A percentile compares a stretch with the other conserved stretches of the same genome.
These are phyloP conservation scores for Gloeopeniophorella convolvens DNA, from an alignment of 768 basidiomycete species.

Conservation along the genomic window DNA sequence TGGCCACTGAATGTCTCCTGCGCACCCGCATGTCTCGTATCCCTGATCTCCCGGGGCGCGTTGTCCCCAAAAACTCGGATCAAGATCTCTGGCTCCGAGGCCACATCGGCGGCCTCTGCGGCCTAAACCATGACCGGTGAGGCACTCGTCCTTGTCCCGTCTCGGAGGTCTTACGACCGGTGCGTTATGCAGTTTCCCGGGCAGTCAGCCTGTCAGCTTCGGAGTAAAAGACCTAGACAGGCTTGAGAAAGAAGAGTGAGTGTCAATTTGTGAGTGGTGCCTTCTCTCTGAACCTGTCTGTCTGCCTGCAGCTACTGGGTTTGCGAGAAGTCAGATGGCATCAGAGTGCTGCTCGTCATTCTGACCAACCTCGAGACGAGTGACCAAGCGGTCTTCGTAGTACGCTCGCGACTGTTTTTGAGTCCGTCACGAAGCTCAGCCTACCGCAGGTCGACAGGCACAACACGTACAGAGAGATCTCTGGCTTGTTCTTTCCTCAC, in stretches of 20 bases:
- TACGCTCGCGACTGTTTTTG: conserved; percentile 26
- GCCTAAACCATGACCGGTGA: conserved; percentile 58
- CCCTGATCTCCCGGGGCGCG: conserved; percentile 65
- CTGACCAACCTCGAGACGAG: conserved; percentile 46
- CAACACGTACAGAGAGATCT: conserved; percentile 70
- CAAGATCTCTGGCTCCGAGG: conserved; percentile 61
- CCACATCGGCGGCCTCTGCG: conserved; percentile 60
- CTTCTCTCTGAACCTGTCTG: neutral
- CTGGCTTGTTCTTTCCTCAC: conserved; percentile 85
- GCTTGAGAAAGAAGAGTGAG: conserved; percentile 80
- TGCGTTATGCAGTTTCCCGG: conserved; percentile 68
- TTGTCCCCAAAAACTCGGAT: conserved; percentile 47
- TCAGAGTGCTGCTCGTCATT: conserved; percentile 84
- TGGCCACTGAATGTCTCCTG: neutral
- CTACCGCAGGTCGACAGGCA: conserved; percentile 83
- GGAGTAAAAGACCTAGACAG: conserved; percentile 57
- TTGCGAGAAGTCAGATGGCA: conserved; percentile 96
- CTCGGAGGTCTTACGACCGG: neutral
- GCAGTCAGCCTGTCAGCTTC: conserved; percentile 95
- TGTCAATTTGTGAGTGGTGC: conserved; percentile 8
- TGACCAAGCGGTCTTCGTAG: conserved; percentile 67
- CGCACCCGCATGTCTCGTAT: conserved; percentile 28
- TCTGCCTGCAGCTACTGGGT: conserved; percentile 89
- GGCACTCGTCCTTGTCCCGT: conserved; percentile 13
- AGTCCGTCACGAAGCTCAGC: neutral